Evolutionary conservation across 2,329 filamentous ascomycete genomes (phyloP).

Genomic region (Beauveria australis): DNA sequence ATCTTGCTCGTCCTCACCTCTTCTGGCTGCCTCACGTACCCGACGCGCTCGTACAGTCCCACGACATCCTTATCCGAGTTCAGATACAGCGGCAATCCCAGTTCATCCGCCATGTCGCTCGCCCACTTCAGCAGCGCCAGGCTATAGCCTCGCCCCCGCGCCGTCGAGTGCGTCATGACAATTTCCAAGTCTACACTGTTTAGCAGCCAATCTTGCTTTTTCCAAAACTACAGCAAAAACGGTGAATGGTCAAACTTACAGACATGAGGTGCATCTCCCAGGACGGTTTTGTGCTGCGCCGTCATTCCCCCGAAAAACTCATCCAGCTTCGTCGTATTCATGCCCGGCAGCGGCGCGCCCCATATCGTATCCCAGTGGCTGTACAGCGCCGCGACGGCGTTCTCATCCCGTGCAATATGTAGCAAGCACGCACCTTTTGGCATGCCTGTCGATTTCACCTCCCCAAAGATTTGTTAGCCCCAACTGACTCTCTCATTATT

Average conservation of each 20-base stretch:
- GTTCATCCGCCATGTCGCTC: slow-evolving; percentile 10
- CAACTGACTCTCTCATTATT: no score
- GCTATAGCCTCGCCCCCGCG: slow-evolving; percentile 12
- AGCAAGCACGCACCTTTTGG: background rate
- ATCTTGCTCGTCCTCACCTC: slow-evolving; percentile 10
- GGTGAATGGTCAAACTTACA: slow-evolving; percentile 10
- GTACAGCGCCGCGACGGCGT: slow-evolving; percentile 11
- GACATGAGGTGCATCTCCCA: slow-evolving; percentile 13
- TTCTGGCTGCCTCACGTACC: slow-evolving; percentile 10
- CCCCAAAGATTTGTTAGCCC: no score
- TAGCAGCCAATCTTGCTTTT: no score
- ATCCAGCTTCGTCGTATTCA: slow-evolving; percentile 10
- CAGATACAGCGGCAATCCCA: slow-evolving; percentile 13
- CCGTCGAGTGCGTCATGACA: slow-evolving; percentile 14
- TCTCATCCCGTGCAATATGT: slow-evolving; percentile 9
- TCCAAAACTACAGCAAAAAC: no score
- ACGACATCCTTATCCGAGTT: slow-evolving; percentile 13
- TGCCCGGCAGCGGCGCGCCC: slow-evolving; percentile 10
- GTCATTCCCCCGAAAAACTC: slow-evolving; percentile 15
- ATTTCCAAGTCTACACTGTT: slow-evolving; percentile 13
- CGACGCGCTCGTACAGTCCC: slow-evolving; percentile 12
- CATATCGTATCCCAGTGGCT: background rate
- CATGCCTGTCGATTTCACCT: background rate
- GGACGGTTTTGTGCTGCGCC: slow-evolving; percentile 13
- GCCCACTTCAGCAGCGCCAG: slow-evolving; percentile 11